phyloP scores from a whole-genome alignment of 352 stramenopile species.

The Globisporangium cystogenes region DNA sequence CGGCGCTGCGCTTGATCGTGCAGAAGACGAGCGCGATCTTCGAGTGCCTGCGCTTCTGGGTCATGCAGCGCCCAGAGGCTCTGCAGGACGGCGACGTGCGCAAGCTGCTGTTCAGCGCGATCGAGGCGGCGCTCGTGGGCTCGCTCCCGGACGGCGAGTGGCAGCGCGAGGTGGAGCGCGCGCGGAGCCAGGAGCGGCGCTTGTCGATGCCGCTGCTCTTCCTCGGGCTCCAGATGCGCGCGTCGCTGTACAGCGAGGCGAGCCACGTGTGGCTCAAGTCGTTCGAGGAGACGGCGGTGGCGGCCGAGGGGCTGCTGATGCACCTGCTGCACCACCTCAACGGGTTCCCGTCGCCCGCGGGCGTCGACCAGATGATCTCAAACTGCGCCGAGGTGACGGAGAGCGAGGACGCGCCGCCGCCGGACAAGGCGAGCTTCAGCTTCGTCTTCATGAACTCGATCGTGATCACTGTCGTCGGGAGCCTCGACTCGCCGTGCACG shows the following conservation, averaged over 20 bases:
- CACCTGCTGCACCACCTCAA: constrained; percentile 85
- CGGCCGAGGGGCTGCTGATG: constrained; percentile 77
- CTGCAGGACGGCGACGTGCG: constrained; percentile 77
- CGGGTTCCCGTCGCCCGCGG: constrained; percentile 74
- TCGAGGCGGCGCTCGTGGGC: constrained; percentile 80
- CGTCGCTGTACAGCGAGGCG: constrained; percentile 66
- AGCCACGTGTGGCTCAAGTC: constrained; percentile 70
- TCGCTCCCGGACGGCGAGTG: constrained; percentile 76
- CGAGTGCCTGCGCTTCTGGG: constrained; percentile 80
- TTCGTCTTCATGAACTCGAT: constrained; percentile 89
- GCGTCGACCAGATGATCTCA: constrained; percentile 81
- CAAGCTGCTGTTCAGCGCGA: constrained; percentile 80
- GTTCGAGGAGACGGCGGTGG: constrained; percentile 82
- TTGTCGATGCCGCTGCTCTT: constrained; percentile 85
- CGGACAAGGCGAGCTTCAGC: constrained; percentile 44
- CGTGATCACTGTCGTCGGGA: constrained; percentile 79
- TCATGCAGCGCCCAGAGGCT: constrained; percentile 72
- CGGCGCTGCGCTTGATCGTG: constrained; percentile 66
- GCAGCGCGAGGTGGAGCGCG: constrained; percentile 73
- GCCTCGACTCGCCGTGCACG: constrained; percentile 65
- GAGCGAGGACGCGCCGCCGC: constrained; percentile 17
- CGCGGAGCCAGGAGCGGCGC: constrained; percentile 47
- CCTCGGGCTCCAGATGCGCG: constrained; percentile 79
- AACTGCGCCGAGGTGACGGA: constrained; percentile 70
- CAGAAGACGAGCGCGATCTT: constrained; percentile 85